Evolutionary conservation across 805 yeast genomes (phyloP).

Genomic region (Metschnikowia bowlesiae): DNA sequence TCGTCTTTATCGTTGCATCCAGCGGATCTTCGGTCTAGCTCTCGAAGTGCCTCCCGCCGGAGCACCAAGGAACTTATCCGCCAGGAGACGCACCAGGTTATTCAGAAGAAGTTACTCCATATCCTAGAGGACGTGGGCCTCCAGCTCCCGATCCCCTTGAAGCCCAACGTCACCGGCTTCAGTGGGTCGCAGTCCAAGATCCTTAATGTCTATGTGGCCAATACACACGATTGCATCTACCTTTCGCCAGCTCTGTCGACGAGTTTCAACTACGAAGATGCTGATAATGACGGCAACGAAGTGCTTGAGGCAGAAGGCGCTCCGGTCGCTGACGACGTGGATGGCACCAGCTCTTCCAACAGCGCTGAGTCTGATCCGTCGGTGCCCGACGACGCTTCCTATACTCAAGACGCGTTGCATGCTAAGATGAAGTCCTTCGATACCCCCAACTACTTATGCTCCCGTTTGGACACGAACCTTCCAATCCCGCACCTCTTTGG

Average conservation of each 20-base stretch:
- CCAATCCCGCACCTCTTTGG: conserved; percentile 53
- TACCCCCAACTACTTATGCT: conserved; percentile 35
- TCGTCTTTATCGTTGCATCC: conserved; percentile 5
- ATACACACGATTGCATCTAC: conserved; percentile 37
- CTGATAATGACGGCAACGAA: conserved; percentile 33
- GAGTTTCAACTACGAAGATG: conserved; percentile 40
- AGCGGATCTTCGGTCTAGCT: conserved; percentile 13
- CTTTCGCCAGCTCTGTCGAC: conserved; percentile 38
- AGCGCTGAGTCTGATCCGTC: neutral
- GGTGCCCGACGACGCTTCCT: neutral
- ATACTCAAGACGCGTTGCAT: conserved; percentile 7
- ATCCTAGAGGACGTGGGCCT: conserved; percentile 35
- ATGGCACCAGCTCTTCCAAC: neutral
- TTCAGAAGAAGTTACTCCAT: conserved; percentile 29
- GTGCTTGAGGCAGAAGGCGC: conserved; percentile 14
- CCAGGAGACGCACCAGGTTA: conserved; percentile 35
- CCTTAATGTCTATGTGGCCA: conserved; percentile 32
- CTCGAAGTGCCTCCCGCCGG: conserved; percentile 21
- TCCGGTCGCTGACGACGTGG: neutral
- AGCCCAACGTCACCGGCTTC: conserved; percentile 22
- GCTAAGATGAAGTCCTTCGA: conserved; percentile 22
- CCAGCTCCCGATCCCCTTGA: conserved; percentile 36
- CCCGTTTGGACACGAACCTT: conserved; percentile 34
- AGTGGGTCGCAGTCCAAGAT: conserved; percentile 25
- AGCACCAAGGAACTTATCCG: conserved; percentile 35